Evolutionary conservation across 148 eudicot genomes (phyloP), one percentile per base, ranked within the genome.

Genomic region (Tetragonia tetragonoides): DNA sequence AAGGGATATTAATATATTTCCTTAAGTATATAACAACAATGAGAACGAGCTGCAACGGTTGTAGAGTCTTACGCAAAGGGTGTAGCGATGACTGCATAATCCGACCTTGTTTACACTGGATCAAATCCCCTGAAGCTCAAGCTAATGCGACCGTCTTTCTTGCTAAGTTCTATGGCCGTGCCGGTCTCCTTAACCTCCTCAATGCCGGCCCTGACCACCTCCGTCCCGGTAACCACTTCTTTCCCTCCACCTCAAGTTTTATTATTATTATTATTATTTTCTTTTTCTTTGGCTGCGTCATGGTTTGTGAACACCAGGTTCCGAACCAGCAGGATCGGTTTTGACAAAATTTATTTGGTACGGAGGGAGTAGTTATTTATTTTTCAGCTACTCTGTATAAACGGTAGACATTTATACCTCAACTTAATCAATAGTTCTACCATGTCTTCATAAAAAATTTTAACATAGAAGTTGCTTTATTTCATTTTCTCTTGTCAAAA

Each of bases 31-130:
- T 15, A 11, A 41, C 54, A 59, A 86, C 54, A 59, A 86, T 86
- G 91, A 87, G 87, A 68, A 87, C 82, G 1, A 88, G 91, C 76
- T 88, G 91, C 81, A 88, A 87, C 46, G 92, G 88, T 5, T 89
- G 92, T 62, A 80, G 92, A 42, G 84, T 89, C n/a, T 86, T 87
- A 8, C 71, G 90, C 1, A 89, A 89, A 75, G 87, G 88, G 37
- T 89, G 92, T 72, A 84, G 72, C 76, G 87, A 85, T 7, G 81
- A 84, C 41, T 89, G 90, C 81, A 67, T 59, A 28, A 83, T 89
- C 9, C 54, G 90, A 3, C 92, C 90, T 3, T 87, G 90, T 62
- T 85, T 89, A 12, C 66, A 80, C 8, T 89, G 92, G 92, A 89
- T 89, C 79, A 81, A 79, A 18, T 84, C 89, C 4, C 57, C 87